Evolutionary conservation across 768 basidiomycete species (phyloP).

Genomic region (Agrocybe pediades): DNA sequence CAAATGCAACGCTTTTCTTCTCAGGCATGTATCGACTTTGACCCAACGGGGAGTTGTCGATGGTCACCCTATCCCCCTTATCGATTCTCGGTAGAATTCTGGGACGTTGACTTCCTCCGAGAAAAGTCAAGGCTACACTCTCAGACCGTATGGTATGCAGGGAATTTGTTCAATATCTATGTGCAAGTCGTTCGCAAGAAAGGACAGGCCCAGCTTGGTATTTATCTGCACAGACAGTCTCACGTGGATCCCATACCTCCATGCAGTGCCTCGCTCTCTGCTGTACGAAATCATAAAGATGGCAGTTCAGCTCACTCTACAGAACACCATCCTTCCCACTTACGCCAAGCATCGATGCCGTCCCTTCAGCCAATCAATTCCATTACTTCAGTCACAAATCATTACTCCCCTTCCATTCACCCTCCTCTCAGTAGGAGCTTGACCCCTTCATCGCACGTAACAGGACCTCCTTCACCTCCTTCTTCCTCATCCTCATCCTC

Average conservation of each 20-base stretch:
- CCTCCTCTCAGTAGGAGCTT: slow-evolving; percentile 47
- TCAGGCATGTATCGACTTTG: slow-evolving; percentile 40
- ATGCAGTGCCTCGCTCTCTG: slow-evolving; percentile 52
- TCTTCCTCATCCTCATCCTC: slow-evolving; percentile 24
- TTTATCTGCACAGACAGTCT: slow-evolving; percentile 88
- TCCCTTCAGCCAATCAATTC: slow-evolving; percentile 20
- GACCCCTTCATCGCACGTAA: slow-evolving; percentile 18
- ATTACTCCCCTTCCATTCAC: slow-evolving; percentile 48
- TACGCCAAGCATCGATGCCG: slow-evolving; percentile 34
- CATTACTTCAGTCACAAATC: slow-evolving; percentile 31
- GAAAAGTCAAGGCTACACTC: slow-evolving; percentile 87
- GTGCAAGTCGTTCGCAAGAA: slow-evolving; percentile 89
- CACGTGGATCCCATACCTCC: slow-evolving; percentile 78
- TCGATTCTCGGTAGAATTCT: slow-evolving; percentile 89
- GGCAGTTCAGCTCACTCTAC: slow-evolving; percentile 4
- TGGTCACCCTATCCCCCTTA: slow-evolving; percentile 81
- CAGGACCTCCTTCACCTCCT: slow-evolving; percentile 22
- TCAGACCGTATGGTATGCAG: slow-evolving; percentile 88
- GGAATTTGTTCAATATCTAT: slow-evolving; percentile 86
- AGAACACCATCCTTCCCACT: slow-evolving; percentile 9
- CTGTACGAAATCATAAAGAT: slow-evolving; percentile 7
- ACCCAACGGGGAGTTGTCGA: slow-evolving; percentile 44
- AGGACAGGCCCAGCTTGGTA: slow-evolving; percentile 69
- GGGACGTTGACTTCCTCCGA: slow-evolving; percentile 77
- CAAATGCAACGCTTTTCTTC: slow-evolving; percentile 44